Conservation (phyloP, 371 early-diverging fungal genomes). For the Basidiobolus meristosporus region DNA sequence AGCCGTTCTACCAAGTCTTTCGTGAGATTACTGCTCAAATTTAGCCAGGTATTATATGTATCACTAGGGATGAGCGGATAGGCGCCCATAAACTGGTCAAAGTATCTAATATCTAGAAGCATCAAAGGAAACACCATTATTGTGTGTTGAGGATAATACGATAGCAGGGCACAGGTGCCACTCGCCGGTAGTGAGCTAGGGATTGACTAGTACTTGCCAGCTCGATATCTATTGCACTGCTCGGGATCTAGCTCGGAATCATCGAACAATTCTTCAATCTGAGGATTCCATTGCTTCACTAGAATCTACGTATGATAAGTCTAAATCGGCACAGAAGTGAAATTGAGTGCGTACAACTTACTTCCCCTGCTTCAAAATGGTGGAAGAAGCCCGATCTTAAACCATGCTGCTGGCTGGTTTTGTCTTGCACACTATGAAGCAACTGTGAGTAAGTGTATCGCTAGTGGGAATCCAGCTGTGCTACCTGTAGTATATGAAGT, state of each 20-base stretch:
- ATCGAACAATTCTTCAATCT: slow-evolving; percentile 29
- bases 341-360: slow-evolving; percentile 6
- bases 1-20: too few species aligned
- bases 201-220: slow-evolving; percentile 10
- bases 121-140: not conserved
- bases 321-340: not conserved
- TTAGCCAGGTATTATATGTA: slow-evolving; percentile 22
- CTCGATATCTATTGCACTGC: slow-evolving; percentile 18
- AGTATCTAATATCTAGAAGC: slow-evolving; percentile 27
- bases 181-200: too few species aligned
- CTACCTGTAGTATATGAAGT: slow-evolving; percentile 77
- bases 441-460: too few species aligned
- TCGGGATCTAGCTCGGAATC: slow-evolving; percentile 19
- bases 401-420: slow-evolving; percentile 31
- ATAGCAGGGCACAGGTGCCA: too few species aligned
- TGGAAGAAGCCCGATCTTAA: slow-evolving; percentile 58
- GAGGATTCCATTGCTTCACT: slow-evolving; percentile 46
- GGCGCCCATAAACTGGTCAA: slow-evolving; percentile 69
- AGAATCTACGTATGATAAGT: slow-evolving; percentile 22
- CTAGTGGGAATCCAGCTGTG: not conserved
- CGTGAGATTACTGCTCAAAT: too few species aligned
- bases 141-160: too few species aligned
- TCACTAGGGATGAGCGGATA: slow-evolving; percentile 56
- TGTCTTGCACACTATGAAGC: slow-evolving; percentile 17
- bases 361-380: slow-evolving; percentile 42